Base-by-base conservation (phyloP, 192 early-diverging fungal species). In the Oehlia diaphana region DNA sequence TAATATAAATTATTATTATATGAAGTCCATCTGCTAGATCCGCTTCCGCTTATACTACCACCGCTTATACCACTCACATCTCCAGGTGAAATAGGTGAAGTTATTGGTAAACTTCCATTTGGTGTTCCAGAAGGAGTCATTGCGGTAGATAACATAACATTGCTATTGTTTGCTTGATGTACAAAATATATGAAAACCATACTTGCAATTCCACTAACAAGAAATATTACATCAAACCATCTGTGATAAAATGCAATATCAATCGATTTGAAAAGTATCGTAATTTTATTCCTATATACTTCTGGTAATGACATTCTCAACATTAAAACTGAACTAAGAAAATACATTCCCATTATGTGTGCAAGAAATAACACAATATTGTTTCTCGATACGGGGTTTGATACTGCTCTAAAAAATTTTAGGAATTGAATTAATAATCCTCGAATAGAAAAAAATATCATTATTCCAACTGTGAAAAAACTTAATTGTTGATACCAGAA, bases 221-320 rank as follows among this genome's bases (percentile, higher is more conserved):
- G 82, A 84, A 96, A 97, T 19, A 97, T 96, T 9, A 94, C 88
- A 84, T 99, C 97, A 75, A 96, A 96, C 97, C 96, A 97, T 67
- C 92, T 92, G 80, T 94, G 92, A 84, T 96, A 99, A 81, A 95
- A 97, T 82, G 94, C 87, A 77, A 97, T 96, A 69, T 96, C 94
- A 19, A 96, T 91, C 14, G 91, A 87, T 33, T 92, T 93, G 72
- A 97, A 82, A 0, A 95, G 91, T 13, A 90, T 91, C 2, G 93
- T 93, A 62, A 96, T 94, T 79, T 95, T 92, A 28, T 89, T 90
- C 16, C 90, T 88, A 21, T 74, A 64, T 12, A 63, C n/a, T 0
- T 21, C 44, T 2, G 42, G 67, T 37, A 37, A 53, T 13, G 50
- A 82, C 84, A 94, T 91, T 72, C 96, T 91, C 92, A 99, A 93